These are phyloP conservation scores for Hysterium pulicare DNA, from an alignment of 2,329 filamentous ascomycete species.

Conservation along the genomic window DNA sequence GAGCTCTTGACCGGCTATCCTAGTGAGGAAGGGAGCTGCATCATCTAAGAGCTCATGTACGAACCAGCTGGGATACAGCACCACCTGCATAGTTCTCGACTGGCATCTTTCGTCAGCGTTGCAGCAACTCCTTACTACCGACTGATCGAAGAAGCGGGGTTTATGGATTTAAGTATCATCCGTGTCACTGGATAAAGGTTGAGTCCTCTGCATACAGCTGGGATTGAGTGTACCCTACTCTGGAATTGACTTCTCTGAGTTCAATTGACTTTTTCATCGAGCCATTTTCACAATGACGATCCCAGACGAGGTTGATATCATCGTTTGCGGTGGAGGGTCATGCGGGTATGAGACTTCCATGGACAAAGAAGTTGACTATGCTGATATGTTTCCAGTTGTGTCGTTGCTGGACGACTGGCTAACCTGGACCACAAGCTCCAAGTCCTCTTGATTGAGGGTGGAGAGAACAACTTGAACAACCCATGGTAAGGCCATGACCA, in stretches of 20 bases:
- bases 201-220: slow-evolving; percentile 22
- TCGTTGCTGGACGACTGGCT: slow-evolving; percentile 58
- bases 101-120: neutral
- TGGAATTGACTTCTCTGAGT: slow-evolving; percentile 11
- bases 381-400: slow-evolving; percentile 36
- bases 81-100: neutral
- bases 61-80: slow-evolving; percentile 16
- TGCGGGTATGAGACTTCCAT: slow-evolving; percentile 49
- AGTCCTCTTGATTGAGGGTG: slow-evolving; percentile 67
- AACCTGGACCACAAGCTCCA: slow-evolving; percentile 72
- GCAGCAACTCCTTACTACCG: slow-evolving; percentile 22
- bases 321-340: slow-evolving; percentile 72
- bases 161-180: slow-evolving; percentile 21
- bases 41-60: slow-evolving; percentile 17
- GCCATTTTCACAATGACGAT: slow-evolving; percentile 51
- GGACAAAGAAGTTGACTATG: neutral
- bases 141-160: slow-evolving; percentile 29
- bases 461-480: slow-evolving; percentile 73
- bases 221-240: slow-evolving; percentile 22
- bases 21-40: too few species aligned
- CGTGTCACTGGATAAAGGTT: slow-evolving; percentile 12
- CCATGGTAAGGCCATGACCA: slow-evolving; percentile 56
- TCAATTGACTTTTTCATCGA: neutral
- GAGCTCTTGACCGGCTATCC: too few species aligned
- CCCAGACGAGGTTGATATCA: slow-evolving; percentile 77